A percentile compares a stretch with the other conserved stretches of the same genome.
phyloP scores from a whole-genome alignment of 495 filamentous ascomycete species.

The Massariosphaeria phaeospora region DNA sequence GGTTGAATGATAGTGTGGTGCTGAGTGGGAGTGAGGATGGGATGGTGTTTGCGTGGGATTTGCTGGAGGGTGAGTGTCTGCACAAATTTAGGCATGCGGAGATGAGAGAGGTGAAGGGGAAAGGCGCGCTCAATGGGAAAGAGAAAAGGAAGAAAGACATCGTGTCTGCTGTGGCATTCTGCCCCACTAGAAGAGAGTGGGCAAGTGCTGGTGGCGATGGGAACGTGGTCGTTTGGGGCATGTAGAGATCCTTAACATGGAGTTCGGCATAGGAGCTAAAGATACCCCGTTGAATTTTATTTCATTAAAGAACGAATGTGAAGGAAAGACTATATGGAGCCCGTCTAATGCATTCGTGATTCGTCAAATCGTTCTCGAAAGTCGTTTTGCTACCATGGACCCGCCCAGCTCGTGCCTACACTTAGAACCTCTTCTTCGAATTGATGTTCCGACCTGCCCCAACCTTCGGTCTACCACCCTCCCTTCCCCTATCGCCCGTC shows the following conservation, averaged over 20 bases:
- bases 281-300: conserved; percentile 9
- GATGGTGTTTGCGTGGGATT: conserved; percentile 81
- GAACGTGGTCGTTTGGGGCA: conserved; percentile 36
- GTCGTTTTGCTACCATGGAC: background rate
- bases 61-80: conserved; percentile 67
- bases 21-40: conserved; percentile 80
- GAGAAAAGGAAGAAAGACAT: conserved; percentile 55
- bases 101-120: conserved; percentile 9
- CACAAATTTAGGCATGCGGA: conserved; percentile 36
- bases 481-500: conserved; percentile 64
- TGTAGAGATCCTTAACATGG: conserved; percentile 8
- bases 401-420: too few relatives aligned
- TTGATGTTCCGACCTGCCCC: conserved; percentile 87
- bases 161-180: conserved; percentile 55
- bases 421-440: conserved; percentile 55
- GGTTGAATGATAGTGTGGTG: conserved; percentile 63
- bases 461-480: conserved; percentile 64
- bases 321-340: too few relatives aligned
- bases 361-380: background rate
- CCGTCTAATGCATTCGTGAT: conserved; percentile 17
- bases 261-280: background rate
- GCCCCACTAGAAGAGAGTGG: conserved; percentile 62
- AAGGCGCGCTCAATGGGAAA: conserved; percentile 8
- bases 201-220: conserved; percentile 58
- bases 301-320: too few relatives aligned